Percentiles rank a stretch among this genome's conserved stretches.
Evolutionary conservation across 192 early-diverging fungal genomes (phyloP).

Genomic region (Spizellomyces punctatus): DNA sequence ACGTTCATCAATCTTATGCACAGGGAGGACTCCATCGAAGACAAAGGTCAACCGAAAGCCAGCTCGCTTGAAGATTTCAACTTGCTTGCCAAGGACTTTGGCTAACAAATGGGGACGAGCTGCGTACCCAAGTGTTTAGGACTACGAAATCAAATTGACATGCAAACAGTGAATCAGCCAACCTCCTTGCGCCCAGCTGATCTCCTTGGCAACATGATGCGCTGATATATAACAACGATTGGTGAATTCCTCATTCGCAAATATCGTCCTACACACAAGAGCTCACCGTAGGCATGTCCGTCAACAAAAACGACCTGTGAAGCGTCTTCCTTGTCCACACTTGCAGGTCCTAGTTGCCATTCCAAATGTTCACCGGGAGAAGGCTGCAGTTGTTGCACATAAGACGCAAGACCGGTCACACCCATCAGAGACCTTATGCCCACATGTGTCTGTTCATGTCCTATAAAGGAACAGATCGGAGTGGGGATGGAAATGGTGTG

Average conservation of each 20-base stretch:
- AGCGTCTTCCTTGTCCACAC: not conserved
- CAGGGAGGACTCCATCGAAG: conserved; percentile 33
- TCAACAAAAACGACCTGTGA: conserved; percentile 22
- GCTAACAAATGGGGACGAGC: not conserved
- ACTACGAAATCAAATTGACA: not conserved
- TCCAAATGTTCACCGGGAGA: not conserved
- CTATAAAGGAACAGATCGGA: too few relatives aligned
- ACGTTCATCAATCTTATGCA: conserved; percentile 22
- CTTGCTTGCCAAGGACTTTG: not conserved
- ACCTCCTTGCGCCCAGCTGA: conserved; percentile 22
- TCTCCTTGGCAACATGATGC: conserved; percentile 12
- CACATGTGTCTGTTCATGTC: too few relatives aligned
- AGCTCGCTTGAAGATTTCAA: not conserved
- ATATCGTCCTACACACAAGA: not conserved
- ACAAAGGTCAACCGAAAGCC: conserved; percentile 16
- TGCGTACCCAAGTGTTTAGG: not conserved
- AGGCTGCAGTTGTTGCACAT: conserved; percentile 3
- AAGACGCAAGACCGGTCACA: conserved; percentile 27
- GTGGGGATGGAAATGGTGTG: too few relatives aligned
- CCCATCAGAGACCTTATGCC: conserved; percentile 11
- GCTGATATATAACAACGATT: not conserved
- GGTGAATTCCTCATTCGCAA: too few relatives aligned
- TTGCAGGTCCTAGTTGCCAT: not conserved
- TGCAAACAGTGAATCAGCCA: not conserved
- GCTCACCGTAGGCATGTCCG: conserved; percentile 26